phyloP scores from a whole-genome alignment of 768 basidiomycete genomes.

The Lepiota brunneoincarnata region DNA sequence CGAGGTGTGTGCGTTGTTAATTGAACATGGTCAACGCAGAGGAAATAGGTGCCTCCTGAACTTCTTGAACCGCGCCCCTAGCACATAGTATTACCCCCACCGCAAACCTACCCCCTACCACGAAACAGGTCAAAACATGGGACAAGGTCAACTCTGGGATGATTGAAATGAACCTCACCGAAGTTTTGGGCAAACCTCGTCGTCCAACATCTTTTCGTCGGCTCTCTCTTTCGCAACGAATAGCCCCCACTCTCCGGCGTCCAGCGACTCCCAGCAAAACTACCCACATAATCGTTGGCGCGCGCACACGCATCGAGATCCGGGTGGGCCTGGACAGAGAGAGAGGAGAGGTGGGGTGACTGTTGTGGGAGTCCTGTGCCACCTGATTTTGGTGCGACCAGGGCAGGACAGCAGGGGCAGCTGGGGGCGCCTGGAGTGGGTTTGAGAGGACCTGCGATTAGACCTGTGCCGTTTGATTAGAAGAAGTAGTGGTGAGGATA shows the following conservation, averaged over 20 bases:
- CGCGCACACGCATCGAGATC: constrained; percentile 36
- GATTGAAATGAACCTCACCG: constrained; percentile 97
- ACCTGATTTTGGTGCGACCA: constrained; percentile 74
- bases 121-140: no score
- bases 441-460: constrained; percentile 60
- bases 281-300: constrained; percentile 56
- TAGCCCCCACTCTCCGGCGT: no score
- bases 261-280: no score
- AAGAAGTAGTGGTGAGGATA: not conserved
- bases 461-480: constrained; percentile 82
- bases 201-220: constrained; percentile 94
- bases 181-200: constrained; percentile 94
- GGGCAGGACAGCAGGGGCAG: constrained; percentile 44
- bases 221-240: constrained; percentile 70
- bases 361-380: constrained; percentile 92
- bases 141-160: constrained; percentile 95
- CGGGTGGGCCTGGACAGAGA: constrained; percentile 44
- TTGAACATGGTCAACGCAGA: no score
- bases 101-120: no score
- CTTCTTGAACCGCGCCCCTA: no score
- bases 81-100: no score
- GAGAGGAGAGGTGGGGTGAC: constrained; percentile 79
- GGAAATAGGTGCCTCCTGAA: no score
- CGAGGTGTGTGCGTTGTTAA: no score
- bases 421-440: constrained; percentile 34